A percentile compares a stretch with the other conserved stretches of the same genome.
Evolutionary conservation across 192 early-diverging fungal genomes (phyloP).

Genomic region (Mortierella alpina): DNA sequence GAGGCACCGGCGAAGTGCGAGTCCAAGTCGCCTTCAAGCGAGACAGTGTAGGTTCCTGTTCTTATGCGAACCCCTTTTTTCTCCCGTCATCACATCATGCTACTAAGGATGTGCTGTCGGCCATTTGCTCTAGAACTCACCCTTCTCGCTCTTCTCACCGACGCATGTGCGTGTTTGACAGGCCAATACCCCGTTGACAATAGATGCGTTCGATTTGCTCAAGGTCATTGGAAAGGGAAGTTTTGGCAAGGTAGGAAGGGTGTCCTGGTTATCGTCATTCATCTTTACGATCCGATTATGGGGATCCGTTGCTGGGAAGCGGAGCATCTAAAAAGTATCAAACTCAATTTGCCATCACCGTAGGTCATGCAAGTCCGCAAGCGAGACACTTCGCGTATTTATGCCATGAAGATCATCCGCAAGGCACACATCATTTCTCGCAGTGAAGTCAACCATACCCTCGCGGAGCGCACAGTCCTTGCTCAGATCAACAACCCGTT

Average conservation of each 20-base stretch:
- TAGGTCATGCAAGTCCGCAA: constrained; percentile 92
- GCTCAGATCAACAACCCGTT: constrained; percentile 93
- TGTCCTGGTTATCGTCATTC: constrained; percentile 72
- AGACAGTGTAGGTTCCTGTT: constrained; percentile 61
- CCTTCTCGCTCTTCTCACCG: background rate
- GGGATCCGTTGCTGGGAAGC: no score
- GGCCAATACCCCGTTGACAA: constrained; percentile 78
- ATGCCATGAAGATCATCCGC: constrained; percentile 96
- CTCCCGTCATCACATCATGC: no score
- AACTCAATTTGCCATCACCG: background rate
- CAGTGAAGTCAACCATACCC: constrained; percentile 94
- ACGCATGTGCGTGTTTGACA: constrained; percentile 18
- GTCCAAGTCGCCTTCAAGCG: constrained; percentile 81
- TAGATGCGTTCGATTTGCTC: constrained; percentile 94
- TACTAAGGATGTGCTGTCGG: no score
- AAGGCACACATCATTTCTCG: constrained; percentile 96
- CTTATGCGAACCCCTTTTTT: background rate
- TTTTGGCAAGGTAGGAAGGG: constrained; percentile 88
- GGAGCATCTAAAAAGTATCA: no score
- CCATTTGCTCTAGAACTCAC: no score
- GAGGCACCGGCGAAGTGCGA: constrained; percentile 78
- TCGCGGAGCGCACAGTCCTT: constrained; percentile 92
- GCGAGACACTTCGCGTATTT: constrained; percentile 91
- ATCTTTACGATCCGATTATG: constrained; percentile 85
- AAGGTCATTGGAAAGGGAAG: constrained; percentile 97